These are phyloP conservation scores for Boletus semigastroideus DNA, from an alignment of 1,284 basidiomycete species.

Conservation along the genomic window DNA sequence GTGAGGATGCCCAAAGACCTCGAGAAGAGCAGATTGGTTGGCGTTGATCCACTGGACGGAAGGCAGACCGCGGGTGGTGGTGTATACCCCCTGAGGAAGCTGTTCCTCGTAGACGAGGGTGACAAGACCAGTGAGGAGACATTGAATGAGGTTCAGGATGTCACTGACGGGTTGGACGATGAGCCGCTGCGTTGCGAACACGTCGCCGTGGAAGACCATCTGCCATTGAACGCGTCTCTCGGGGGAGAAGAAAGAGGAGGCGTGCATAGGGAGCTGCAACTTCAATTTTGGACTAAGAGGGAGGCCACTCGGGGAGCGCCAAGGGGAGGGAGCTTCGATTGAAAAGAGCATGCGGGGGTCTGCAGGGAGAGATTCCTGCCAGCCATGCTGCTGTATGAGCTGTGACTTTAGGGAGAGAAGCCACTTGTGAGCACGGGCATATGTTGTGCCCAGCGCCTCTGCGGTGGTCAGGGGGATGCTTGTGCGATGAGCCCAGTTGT, in stretches of 20 bases:
- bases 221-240: constrained; percentile 82
- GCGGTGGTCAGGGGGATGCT: constrained; percentile 77
- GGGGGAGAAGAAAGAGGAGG: constrained; percentile 79
- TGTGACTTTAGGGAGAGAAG: constrained; percentile 57
- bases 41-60: constrained; percentile 70
- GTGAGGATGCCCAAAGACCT: constrained; percentile 70
- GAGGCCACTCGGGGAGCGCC: constrained; percentile 68
- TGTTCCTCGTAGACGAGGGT: constrained; percentile 74
- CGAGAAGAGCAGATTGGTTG: constrained; percentile 61
- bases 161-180: constrained; percentile 75
- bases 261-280: constrained; percentile 70
- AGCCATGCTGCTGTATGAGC: constrained; percentile 65
- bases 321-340: constrained; percentile 72
- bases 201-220: constrained; percentile 83
- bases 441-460: constrained; percentile 73
- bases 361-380: constrained; percentile 56
- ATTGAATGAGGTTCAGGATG: constrained; percentile 74
- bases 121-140: constrained; percentile 76
- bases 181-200: constrained; percentile 75
- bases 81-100: constrained; percentile 60
- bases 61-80: constrained; percentile 75
- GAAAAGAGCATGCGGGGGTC: constrained; percentile 74
- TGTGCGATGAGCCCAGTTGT: constrained; percentile 74
- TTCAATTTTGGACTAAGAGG: constrained; percentile 72
- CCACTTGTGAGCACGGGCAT: constrained; percentile 76